Evolutionary conservation across 345 rosid genomes (phyloP).

Genomic region (Eucalyptus rudis): DNA sequence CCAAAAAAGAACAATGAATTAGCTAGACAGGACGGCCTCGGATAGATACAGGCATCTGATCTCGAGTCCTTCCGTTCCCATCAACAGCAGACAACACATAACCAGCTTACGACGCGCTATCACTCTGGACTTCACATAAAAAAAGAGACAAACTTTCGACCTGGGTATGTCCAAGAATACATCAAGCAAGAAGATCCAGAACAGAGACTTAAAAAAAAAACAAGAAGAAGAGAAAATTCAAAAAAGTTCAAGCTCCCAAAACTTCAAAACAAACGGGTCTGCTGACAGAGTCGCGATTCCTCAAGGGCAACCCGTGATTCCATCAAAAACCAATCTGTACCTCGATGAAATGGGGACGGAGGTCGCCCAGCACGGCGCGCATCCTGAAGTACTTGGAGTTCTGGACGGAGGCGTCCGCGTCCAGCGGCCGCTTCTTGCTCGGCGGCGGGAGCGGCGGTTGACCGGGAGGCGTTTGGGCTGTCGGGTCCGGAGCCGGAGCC

Average conservation of each 20-base stretch:
- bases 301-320: neutral
- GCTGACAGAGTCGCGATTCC: neutral
- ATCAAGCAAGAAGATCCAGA: neutral
- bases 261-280: neutral
- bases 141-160: neutral
- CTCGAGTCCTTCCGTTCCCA: neutral
- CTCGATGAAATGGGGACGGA: slow-evolving; percentile 26
- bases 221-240: neutral
- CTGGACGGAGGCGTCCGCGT: slow-evolving; percentile 16
- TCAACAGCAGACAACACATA: neutral
- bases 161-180: neutral
- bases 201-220: neutral
- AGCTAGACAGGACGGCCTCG: neutral
- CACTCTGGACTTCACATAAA: neutral
- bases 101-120: neutral
- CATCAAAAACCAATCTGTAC: neutral
- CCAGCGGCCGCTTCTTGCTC: slow-evolving; percentile 46
- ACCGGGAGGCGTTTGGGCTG: neutral
- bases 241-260: neutral
- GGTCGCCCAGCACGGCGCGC: slow-evolving; percentile 17
- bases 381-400: slow-evolving; percentile 36
- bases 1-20: neutral
- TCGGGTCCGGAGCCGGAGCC: neutral
- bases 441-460: slow-evolving; percentile 11
- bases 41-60: neutral